Percentiles rank a stretch among this genome's conserved stretches.
Conservation (phyloP, 306 rosid species). For the Corylus americana region DNA sequence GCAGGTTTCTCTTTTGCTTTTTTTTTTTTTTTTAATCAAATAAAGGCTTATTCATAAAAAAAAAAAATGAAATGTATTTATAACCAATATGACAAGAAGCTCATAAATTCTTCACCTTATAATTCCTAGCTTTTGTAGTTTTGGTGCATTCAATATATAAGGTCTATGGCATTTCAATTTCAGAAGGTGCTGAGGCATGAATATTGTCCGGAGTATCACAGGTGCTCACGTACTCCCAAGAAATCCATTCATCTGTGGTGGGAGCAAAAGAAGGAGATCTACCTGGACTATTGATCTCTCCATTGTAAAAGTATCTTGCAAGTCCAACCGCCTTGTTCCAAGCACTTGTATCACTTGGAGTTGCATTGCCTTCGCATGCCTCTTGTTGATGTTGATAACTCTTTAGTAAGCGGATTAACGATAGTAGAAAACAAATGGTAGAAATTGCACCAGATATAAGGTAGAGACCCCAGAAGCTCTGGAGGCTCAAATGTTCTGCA, state of each 20-base stretch:
- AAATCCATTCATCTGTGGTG: neutral
- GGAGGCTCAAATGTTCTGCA: conserved; percentile 38
- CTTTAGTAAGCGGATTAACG: conserved; percentile 20
- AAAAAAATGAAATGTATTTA: too few relatives aligned
- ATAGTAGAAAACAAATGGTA: conserved; percentile 46
- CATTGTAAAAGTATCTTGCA: conserved; percentile 18
- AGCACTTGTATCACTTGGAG: neutral
- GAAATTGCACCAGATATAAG: conserved; percentile 51
- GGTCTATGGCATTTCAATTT: conserved; percentile 8
- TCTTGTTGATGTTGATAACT: conserved; percentile 16
- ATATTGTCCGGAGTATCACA: neutral
- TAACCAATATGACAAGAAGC: too few relatives aligned
- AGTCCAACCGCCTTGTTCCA: conserved; percentile 26
- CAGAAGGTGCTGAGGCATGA: neutral
- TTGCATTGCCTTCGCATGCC: conserved; percentile 20
- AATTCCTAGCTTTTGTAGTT: too few relatives aligned
- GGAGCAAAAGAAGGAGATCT: neutral
- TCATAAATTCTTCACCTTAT: too few relatives aligned
- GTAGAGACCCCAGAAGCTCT: conserved; percentile 59
- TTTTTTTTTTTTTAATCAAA: too few relatives aligned
- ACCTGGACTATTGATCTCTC: conserved; percentile 1
- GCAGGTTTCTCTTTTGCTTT: too few relatives aligned
- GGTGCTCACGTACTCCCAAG: neutral
- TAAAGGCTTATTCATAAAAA: too few relatives aligned
- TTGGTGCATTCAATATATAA: too few relatives aligned